A percentile compares a stretch with the other conserved stretches of the same genome.
Evolutionary conservation across 2,329 filamentous ascomycete genomes (phyloP).

Genomic region (Tolypocladium album): DNA sequence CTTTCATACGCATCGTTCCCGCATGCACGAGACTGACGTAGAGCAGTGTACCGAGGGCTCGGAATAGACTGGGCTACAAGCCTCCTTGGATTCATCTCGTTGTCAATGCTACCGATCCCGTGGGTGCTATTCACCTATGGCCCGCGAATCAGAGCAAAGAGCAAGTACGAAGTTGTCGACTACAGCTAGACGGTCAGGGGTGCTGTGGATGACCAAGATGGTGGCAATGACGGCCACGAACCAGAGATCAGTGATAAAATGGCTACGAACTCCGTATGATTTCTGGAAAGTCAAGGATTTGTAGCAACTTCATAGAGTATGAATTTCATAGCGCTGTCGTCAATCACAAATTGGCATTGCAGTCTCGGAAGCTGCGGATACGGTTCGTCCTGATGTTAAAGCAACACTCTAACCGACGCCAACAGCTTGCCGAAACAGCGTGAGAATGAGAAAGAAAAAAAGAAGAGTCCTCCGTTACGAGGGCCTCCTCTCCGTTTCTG

Average conservation of each 20-base stretch:
- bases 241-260: no score
- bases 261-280: no score
- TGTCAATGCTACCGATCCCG: conserved; percentile 37
- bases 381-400: neutral
- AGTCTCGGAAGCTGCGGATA: no score
- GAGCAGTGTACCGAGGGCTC: conserved; percentile 29
- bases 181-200: conserved; percentile 1
- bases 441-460: no score
- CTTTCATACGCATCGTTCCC: fast-evolving
- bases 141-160: conserved; percentile 25
- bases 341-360: no score
- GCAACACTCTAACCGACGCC: no score
- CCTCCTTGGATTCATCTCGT: conserved; percentile 33
- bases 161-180: conserved; percentile 26
- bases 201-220: neutral
- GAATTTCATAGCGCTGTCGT: no score
- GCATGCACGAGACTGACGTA: conserved; percentile 4
- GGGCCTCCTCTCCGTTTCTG: no score
- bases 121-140: conserved; percentile 43
- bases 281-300: no score
- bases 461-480: neutral
- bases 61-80: conserved; percentile 37
- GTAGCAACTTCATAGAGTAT: no score
- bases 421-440: no score
- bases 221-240: no score